A percentile compares a stretch with the other conserved stretches of the same genome.
Evolutionary conservation across 805 yeast genomes (phyloP).

Genomic region (Ogataea kodamae): DNA sequence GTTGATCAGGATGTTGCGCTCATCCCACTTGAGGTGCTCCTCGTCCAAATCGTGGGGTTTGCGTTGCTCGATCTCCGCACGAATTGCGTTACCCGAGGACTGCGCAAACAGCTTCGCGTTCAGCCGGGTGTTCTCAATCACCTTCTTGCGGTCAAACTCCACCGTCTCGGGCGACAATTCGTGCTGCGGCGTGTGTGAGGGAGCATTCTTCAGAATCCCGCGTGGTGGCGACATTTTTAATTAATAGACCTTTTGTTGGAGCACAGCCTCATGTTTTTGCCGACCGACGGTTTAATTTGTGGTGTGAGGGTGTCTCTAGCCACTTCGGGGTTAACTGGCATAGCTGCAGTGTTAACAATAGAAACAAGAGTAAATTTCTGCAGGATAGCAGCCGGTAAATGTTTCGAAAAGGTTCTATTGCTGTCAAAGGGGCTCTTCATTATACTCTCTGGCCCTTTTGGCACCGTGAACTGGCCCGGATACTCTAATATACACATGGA

Average conservation of each 20-base stretch:
- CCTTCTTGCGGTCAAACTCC: conserved; percentile 54
- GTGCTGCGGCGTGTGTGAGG: conserved; percentile 20
- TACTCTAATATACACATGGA: no score
- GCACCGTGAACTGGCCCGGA: no score
- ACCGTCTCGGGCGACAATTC: conserved; percentile 20
- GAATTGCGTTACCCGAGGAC: conserved; percentile 42
- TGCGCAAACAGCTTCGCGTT: conserved; percentile 50
- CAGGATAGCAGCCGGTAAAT: no score
- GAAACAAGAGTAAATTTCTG: no score
- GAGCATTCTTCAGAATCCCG: conserved; percentile 35
- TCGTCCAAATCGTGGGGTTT: conserved; percentile 25
- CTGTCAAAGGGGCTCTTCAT: no score
- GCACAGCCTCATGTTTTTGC: conserved; percentile 1
- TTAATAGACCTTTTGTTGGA: no score
- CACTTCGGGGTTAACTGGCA: no score
- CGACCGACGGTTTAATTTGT: no score
- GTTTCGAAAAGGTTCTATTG: no score
- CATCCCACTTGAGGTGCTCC: conserved; percentile 78
- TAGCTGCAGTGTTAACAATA: no score
- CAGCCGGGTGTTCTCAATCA: conserved; percentile 71
- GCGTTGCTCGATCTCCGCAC: conserved; percentile 42
- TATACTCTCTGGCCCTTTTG: no score
- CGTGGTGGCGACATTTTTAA: conserved; percentile 25
- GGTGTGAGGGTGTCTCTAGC: no score
- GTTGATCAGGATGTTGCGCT: conserved; percentile 64